Conservation (phyloP, 306 rosid species). For the Citrullus mucosospermus region DNA sequence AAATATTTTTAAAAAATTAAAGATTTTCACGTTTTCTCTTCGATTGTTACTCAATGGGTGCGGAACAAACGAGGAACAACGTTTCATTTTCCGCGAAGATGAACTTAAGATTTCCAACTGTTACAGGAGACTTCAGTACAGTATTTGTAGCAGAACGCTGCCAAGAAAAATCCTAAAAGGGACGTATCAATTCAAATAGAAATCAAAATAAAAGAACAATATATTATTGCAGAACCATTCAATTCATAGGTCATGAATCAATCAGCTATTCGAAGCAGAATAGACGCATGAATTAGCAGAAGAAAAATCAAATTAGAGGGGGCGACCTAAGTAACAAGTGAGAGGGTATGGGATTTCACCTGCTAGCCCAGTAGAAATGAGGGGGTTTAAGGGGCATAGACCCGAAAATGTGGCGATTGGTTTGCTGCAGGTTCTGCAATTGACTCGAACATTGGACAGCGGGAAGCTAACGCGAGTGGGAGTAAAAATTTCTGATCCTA, state of each 20-base stretch:
- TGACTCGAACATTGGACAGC: constrained; percentile 11
- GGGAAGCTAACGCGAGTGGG: constrained; percentile 8
- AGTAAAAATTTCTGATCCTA: neutral
- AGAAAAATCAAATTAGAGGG: neutral
- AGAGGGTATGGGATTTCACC: constrained; percentile 23
- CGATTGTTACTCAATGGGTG: neutral
- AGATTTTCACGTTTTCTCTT: neutral
- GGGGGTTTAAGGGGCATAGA: constrained; percentile 34
- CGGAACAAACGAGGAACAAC: neutral
- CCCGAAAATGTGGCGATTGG: constrained; percentile 41
- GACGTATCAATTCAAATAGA: neutral
- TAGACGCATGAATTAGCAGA: neutral
- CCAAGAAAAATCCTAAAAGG: neutral
- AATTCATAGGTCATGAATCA: neutral
- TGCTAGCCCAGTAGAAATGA: constrained; percentile 26
- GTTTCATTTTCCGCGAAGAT: neutral
- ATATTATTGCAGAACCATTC: neutral
- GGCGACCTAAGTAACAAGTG: neutral
- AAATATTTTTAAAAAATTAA: too few species aligned
- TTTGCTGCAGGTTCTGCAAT: constrained; percentile 20
- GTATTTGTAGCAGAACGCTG: neutral
- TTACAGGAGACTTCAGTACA: neutral
- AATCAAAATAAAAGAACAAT: neutral
- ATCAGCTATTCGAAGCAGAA: neutral
- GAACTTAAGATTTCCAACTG: neutral